Evolutionary conservation across 768 basidiomycete genomes (phyloP).

Genomic region (Solioccasus polychromus): DNA sequence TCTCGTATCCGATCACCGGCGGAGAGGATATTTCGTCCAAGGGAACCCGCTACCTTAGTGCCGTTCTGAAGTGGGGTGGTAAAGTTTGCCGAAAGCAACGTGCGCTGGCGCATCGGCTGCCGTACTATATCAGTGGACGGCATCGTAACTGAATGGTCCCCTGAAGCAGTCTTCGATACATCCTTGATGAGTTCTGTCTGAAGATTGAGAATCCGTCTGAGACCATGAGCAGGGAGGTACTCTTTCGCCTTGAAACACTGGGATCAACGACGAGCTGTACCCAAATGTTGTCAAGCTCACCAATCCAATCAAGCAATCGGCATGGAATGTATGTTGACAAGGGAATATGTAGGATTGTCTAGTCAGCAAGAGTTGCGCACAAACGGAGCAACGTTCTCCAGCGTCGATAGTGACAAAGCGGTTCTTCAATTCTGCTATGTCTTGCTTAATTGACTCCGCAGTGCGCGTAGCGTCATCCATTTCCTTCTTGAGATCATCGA

Average conservation of each 20-base stretch:
- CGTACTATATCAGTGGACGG: slow-evolving; percentile 36
- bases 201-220: slow-evolving; percentile 82
- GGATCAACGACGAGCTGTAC: background rate
- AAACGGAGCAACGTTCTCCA: slow-evolving; percentile 82
- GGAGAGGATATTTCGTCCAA: slow-evolving; percentile 79
- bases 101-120: slow-evolving; percentile 54
- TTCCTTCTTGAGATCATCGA: slow-evolving; percentile 83
- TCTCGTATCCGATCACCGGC: slow-evolving; percentile 90
- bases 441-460: slow-evolving; percentile 90
- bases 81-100: slow-evolving; percentile 76
- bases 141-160: slow-evolving; percentile 34
- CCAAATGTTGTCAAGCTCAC: slow-evolving; percentile 46
- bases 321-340: slow-evolving; percentile 96
- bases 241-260: slow-evolving; percentile 74
- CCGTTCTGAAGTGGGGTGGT: slow-evolving; percentile 57
- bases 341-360: slow-evolving; percentile 99
- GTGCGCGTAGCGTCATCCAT: slow-evolving; percentile 95
- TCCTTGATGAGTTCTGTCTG: slow-evolving; percentile 81
- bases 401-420: slow-evolving; percentile 92
- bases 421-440: slow-evolving; percentile 79
- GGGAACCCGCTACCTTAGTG: slow-evolving; percentile 59
- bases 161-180: slow-evolving; percentile 26
- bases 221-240: slow-evolving; percentile 74
- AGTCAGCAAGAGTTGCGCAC: slow-evolving; percentile 70
- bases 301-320: slow-evolving; percentile 92